Conservation (phyloP, 148 eudicot species). For the Vaccinium vitisidaea region DNA sequence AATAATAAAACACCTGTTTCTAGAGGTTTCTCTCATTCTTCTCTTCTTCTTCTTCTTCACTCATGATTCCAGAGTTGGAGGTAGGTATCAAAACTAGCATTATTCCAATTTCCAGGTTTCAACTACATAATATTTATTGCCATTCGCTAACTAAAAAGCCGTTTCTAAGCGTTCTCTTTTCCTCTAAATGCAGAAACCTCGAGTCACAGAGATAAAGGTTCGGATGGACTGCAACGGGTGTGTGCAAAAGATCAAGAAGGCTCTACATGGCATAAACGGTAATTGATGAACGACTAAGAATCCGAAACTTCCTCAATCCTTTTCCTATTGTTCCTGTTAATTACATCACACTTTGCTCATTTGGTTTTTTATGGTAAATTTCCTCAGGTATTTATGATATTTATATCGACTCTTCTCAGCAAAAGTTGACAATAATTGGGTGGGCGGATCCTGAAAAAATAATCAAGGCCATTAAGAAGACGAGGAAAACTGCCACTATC, state of each 20-base stretch:
- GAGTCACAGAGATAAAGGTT: conserved; percentile 76
- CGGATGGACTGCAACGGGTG: conserved; percentile 97
- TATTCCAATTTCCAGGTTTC: conserved; percentile 11
- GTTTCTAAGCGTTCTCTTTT: conserved; percentile 12
- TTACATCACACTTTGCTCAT: neutral
- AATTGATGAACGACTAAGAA: neutral
- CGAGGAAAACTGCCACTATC: conserved; percentile 72
- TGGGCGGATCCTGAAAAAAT: conserved; percentile 82
- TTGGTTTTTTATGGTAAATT: neutral
- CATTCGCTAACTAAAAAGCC: neutral
- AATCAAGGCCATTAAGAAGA: conserved; percentile 76
- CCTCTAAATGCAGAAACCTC: conserved; percentile 64
- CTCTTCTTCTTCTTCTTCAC: conserved; percentile 28
- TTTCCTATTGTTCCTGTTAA: neutral
- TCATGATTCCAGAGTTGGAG: conserved; percentile 59
- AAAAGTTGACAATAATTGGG: conserved; percentile 69
- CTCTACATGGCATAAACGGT: conserved; percentile 75
- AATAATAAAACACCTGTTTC: conserved; percentile 15
- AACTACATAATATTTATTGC: neutral
- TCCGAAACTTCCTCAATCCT: neutral
- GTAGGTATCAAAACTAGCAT: conserved; percentile 32
- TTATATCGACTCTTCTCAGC: conserved; percentile 65
- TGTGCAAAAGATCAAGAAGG: conserved; percentile 90
- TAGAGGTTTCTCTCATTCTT: conserved; percentile 24
- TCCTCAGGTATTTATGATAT: conserved; percentile 70